phyloP scores from a whole-genome alignment of 768 basidiomycete genomes.

The Gautieria morchelliformis region DNA sequence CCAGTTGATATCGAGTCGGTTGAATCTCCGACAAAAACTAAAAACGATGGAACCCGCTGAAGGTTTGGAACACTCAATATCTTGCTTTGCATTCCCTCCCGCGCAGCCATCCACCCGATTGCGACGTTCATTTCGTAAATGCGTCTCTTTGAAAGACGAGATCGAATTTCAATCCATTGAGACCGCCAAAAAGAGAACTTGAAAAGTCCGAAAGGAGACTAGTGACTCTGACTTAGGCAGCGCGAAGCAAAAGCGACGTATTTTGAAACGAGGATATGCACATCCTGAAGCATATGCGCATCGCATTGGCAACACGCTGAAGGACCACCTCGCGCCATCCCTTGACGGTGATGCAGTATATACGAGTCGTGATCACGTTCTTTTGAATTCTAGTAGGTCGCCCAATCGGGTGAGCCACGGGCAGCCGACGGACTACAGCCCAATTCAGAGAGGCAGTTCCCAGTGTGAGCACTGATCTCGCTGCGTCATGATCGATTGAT shows the following conservation, averaged over 20 bases:
- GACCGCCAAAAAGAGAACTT: background rate
- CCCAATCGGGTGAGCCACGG: too few species aligned
- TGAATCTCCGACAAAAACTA: constrained; percentile 3
- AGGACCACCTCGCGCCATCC: constrained; percentile 40
- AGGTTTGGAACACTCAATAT: background rate
- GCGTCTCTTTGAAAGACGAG: background rate
- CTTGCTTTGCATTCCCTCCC: background rate
- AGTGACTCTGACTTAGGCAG: too few species aligned
- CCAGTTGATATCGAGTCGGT: too few species aligned
- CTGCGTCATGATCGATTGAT: too few species aligned
- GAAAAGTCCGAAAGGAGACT: background rate
- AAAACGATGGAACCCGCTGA: background rate
- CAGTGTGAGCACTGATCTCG: too few species aligned
- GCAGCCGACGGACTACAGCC: too few species aligned
- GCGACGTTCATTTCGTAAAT: background rate
- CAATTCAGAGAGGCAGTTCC: too few species aligned
- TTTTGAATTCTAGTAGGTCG: too few species aligned
- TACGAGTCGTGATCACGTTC: too few species aligned
- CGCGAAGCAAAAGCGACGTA: constrained; percentile 8
- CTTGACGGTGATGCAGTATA: constrained; percentile 61
- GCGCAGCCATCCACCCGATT: background rate
- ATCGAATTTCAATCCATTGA: background rate
- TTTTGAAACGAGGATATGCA: constrained; percentile 35
- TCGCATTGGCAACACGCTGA: constrained; percentile 36
- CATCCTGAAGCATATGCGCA: constrained; percentile 44